A percentile compares a stretch with the other conserved stretches of the same genome.
These are phyloP conservation scores for Coprinopsis strossmayeri DNA, from an alignment of 768 basidiomycete species.

Conservation along the genomic window DNA sequence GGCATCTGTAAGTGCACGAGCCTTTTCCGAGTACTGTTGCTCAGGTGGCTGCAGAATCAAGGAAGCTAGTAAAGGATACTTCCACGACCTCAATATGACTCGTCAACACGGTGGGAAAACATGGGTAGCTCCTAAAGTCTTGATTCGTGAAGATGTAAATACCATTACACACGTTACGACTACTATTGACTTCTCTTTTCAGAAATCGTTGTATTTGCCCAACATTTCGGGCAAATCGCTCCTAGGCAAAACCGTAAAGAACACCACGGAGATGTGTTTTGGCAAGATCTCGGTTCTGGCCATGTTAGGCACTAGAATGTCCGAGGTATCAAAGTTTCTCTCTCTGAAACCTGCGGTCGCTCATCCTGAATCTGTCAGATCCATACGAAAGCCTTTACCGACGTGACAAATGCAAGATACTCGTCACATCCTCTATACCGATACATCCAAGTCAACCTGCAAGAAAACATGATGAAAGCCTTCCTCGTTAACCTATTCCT, in stretches of 20 bases:
- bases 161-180: neutral
- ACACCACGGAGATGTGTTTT: conserved; percentile 73
- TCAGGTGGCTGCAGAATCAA: conserved; percentile 29
- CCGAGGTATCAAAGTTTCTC: conserved; percentile 62
- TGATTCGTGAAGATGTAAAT: conserved; percentile 88
- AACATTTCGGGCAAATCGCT: conserved; percentile 74
- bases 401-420: conserved; percentile 48
- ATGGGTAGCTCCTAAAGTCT: conserved; percentile 85
- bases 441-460: conserved; percentile 84
- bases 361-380: too few relatives aligned
- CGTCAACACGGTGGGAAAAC: conserved; percentile 85
- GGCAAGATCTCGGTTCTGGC: conserved; percentile 76
- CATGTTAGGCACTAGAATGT: conserved; percentile 81
- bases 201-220: conserved; percentile 93
- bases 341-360: too few relatives aligned
- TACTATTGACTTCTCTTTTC: conserved; percentile 5
- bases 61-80: conserved; percentile 74
- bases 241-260: conserved; percentile 43
- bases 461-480: conserved; percentile 90
- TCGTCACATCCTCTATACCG: conserved; percentile 55
- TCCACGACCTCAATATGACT: conserved; percentile 75
- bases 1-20: conserved; percentile 41
- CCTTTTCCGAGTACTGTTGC: neutral
- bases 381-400: conserved; percentile 68
- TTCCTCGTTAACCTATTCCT: conserved; percentile 83